Evolutionary conservation across 495 filamentous ascomycete genomes (phyloP), one percentile per base, ranked within the genome.

Genomic region (Hypoxylon cercidicola): DNA sequence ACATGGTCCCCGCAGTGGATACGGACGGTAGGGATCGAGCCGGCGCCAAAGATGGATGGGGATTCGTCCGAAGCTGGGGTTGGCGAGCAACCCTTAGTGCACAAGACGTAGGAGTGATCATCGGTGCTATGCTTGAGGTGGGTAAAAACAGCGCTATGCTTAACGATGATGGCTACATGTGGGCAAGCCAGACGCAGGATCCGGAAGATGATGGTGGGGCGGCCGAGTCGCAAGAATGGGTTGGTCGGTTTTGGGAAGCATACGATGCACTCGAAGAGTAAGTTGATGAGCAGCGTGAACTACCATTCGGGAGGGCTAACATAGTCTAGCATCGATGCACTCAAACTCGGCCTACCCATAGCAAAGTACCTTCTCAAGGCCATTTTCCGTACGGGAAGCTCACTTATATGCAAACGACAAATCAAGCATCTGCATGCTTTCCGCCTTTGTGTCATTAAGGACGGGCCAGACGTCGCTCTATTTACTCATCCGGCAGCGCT

Each of bases 61-160:
- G 95, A 1, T 99, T 98, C 71, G 94, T 99, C 15, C 85, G 93
- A 35, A 95, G 91, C 72, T 99, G 95, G 95, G 95, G 95, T 15
- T 99, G 93, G 93, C 91, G 93, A 72, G 95, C 93, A 0, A 97
- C 93, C 41, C 83, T 98, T 1, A 93, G 89, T 55, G 96, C 95
- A 10, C 89, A 90, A 37, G 95, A 99, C 72, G 92, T 97, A 0
- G 94, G 90, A 28, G 90, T 96, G 8, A 87, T 98, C 28, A 84
- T 97, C 28, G 91, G 93, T 50, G 91, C 95, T 11, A 88, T 99
- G 50, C 85, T 99, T 1, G 95, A 99, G 77, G 93, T 98, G 45
- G 93, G 94, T 60, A 82, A 85, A 65, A 79, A 81, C 23, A 77
- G 77, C 21, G 28, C 75, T 48, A 18, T 69, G 32, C 47, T 69